phyloP scores from a whole-genome alignment of 208 protist species.

The Leishmania arabica region DNA sequence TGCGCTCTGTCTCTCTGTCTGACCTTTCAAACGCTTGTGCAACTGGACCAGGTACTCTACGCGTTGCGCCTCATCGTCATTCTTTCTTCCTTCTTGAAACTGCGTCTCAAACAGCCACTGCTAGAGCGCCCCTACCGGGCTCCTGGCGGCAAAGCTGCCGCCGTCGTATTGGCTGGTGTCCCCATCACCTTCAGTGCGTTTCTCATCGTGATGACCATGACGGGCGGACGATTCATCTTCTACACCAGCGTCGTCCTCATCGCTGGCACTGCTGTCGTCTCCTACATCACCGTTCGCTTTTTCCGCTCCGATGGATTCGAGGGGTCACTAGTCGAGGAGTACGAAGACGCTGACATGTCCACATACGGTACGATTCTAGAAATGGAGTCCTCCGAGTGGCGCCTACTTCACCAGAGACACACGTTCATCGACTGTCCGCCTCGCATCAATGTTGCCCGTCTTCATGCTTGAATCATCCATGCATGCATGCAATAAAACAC shows the following conservation, averaged over 20 bases:
- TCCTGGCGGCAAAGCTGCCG: slow-evolving; percentile 61
- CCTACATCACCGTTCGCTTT: slow-evolving; percentile 61
- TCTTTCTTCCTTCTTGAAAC: slow-evolving; percentile 69
- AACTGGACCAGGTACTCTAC: slow-evolving; percentile 88
- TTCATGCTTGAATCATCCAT: slow-evolving; percentile 7
- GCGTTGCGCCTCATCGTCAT: slow-evolving; percentile 78
- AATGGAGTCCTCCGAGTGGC: slow-evolving; percentile 74
- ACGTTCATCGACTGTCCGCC: slow-evolving; percentile 64
- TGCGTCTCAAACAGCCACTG: slow-evolving; percentile 70
- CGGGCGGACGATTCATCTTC: slow-evolving; percentile 49
- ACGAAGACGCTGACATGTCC: slow-evolving; percentile 82
- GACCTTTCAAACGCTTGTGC: slow-evolving; percentile 80
- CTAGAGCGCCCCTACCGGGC: slow-evolving; percentile 78
- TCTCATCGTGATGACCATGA: slow-evolving; percentile 73
- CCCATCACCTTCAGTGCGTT: slow-evolving; percentile 75
- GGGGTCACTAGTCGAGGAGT: slow-evolving; percentile 81
- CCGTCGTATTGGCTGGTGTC: slow-evolving; percentile 58
- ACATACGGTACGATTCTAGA: slow-evolving; percentile 83
- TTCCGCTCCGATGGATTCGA: slow-evolving; percentile 82
- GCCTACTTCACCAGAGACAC: slow-evolving; percentile 55
- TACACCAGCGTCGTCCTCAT: slow-evolving; percentile 59
- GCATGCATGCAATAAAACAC: not conserved
- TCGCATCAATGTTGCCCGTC: slow-evolving; percentile 32
- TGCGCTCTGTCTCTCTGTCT: slow-evolving; percentile 71
- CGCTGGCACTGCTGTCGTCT: slow-evolving; percentile 57